Evolutionary conservation across 805 yeast genomes (phyloP), one percentile per base, ranked within the genome.

Genomic region (Zygotorulaspora chibaensis): DNA sequence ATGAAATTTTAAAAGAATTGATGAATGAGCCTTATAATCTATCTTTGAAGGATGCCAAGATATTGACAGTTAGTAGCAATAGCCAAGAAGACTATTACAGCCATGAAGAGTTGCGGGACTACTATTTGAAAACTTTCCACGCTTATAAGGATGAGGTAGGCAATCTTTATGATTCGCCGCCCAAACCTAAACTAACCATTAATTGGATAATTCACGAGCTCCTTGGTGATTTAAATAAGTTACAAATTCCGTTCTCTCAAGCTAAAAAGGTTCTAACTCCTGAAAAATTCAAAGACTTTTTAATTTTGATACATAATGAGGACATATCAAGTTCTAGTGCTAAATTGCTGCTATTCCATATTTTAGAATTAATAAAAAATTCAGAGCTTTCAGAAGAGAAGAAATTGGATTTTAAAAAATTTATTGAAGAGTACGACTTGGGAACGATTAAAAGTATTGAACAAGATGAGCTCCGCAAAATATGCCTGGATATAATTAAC

Each of bases 181-280:
- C 63, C 9, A 50, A 61, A 8, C 30, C 42, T 8, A 79, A 71
- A 47, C 50, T 69, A 34, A 80, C 80, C 2, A 79, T 81, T 25
- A 87, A 84, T 59, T 91, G 96, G 96, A 63, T 88, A 8, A 79
- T 87, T 7, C 90, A 91, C 65, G 90, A 87, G 52, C 67, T 88
- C 34, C 58, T 87, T 13, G 96, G 97, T 0, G 70, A 79, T 11
- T 70, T 87, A 48, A 72, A 79, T 7, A 81, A 79, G 57, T 70
- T 77, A 7, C 69, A 74, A 18, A 36, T 58, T 4, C 48, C 62
- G 3, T 38, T 69, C 28, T 51, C 45, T 10, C 72, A 76, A 47
- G 55, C 58, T 31, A 46, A 50, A 0, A 48, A 61, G 2, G 46
- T 65, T 12, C 58, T 75, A 8, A 65, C 80, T 0, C 70, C 77